A percentile compares a stretch with the other conserved stretches of the same genome.
These are phyloP conservation scores for Histomonas meleagridis DNA, from an alignment of 208 protist species.

Conservation along the genomic window DNA sequence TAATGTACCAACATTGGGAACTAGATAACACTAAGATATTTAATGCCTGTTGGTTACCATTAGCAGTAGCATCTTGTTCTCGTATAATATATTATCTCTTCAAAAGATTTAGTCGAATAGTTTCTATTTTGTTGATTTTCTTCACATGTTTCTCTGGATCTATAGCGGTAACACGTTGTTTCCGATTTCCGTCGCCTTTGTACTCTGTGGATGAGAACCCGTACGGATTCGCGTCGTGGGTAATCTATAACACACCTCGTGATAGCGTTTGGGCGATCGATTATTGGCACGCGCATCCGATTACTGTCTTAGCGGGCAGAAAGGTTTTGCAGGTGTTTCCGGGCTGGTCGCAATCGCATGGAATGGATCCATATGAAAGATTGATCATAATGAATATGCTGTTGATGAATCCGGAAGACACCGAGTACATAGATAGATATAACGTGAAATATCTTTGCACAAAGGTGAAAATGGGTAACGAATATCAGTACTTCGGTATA, in stretches of 20 bases:
- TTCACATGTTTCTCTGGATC: background rate
- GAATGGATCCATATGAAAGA: background rate
- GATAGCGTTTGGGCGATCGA: background rate
- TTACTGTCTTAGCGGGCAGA: background rate
- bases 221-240: background rate
- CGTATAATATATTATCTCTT: background rate
- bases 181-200: background rate
- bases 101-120: background rate
- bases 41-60: background rate
- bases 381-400: background rate
- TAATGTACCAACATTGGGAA: background rate
- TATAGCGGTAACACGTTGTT: background rate
- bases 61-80: background rate
- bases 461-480: too few relatives aligned
- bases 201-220: background rate
- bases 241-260: background rate
- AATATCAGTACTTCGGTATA: background rate
- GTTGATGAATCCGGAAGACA: too few relatives aligned
- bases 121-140: background rate
- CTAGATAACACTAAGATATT: conserved; percentile 33
- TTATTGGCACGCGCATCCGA: background rate
- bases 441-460: background rate
- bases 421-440: background rate
- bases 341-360: background rate
- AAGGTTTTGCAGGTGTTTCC: background rate